Percentiles rank a stretch among this genome's conserved stretches.
These are phyloP conservation scores for Avena insularis DNA, from an alignment of 176 grass and related monocot species.

Conservation along the genomic window DNA sequence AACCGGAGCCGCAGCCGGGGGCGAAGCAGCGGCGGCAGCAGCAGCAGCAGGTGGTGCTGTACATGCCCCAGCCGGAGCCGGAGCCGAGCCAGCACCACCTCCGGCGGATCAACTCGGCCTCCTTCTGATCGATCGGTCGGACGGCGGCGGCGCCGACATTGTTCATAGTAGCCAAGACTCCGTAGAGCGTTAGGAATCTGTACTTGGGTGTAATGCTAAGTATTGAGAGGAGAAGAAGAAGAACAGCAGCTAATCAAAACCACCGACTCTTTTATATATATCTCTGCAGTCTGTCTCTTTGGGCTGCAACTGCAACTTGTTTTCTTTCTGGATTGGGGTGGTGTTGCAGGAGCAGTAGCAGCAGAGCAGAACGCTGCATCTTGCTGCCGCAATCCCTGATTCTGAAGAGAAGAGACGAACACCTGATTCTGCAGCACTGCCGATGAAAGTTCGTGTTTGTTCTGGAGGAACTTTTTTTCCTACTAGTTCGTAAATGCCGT, in stretches of 20 bases:
- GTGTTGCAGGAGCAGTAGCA: background rate
- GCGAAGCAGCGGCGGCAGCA: background rate
- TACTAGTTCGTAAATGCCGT: background rate
- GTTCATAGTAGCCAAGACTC: conserved; percentile 17
- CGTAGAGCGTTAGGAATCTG: background rate
- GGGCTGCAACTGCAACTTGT: background rate
- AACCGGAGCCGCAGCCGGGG: background rate
- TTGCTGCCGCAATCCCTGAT: background rate
- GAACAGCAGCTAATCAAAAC: background rate
- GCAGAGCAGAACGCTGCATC: background rate
- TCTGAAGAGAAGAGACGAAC: background rate
- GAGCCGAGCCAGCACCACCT: background rate
- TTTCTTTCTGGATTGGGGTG: background rate
- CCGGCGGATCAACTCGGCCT: conserved; percentile 18
- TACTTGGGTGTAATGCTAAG: background rate
- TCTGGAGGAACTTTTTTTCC: background rate
- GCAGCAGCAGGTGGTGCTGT: background rate
- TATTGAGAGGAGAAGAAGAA: background rate
- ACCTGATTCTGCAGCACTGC: background rate
- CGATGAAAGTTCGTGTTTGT: background rate
- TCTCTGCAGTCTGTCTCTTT: background rate
- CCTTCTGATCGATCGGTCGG: background rate
- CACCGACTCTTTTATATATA: conserved; percentile 4
- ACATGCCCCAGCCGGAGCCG: background rate
- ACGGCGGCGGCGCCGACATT: background rate